These are phyloP conservation scores for Hibiscus mutabilis DNA, from an alignment of 345 rosid species.

Conservation along the genomic window DNA sequence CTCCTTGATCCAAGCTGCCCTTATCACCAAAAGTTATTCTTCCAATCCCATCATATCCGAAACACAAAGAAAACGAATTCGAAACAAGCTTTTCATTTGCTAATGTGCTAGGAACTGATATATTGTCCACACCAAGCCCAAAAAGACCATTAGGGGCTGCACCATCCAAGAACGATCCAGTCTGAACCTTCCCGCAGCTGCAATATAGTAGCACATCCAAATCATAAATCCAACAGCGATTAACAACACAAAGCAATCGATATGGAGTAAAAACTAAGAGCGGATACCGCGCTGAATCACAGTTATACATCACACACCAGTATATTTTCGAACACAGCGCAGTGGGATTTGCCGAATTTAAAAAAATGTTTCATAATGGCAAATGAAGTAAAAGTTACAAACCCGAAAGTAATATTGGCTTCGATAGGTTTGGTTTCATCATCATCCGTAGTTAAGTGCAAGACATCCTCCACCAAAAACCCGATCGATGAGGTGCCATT, in stretches of 20 bases:
- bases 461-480: slow-evolving; percentile 44
- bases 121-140: slow-evolving; percentile 78
- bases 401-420: slow-evolving; percentile 55
- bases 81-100: slow-evolving; percentile 54
- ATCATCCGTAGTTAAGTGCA: slow-evolving; percentile 40
- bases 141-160: slow-evolving; percentile 97
- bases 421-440: slow-evolving; percentile 21
- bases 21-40: slow-evolving; percentile 91
- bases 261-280: neutral
- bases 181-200: slow-evolving; percentile 84
- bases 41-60: slow-evolving; percentile 57
- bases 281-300: no score
- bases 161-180: slow-evolving; percentile 74
- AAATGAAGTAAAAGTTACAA: slow-evolving; percentile 9
- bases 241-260: neutral
- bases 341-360: neutral
- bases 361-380: neutral
- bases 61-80: slow-evolving; percentile 96
- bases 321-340: neutral
- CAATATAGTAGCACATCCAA: slow-evolving; percentile 18
- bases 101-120: slow-evolving; percentile 83
- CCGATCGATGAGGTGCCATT: slow-evolving; percentile 50
- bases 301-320: neutral
- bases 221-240: neutral
- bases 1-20: slow-evolving; percentile 75